Conservation (phyloP, 2,329 filamentous ascomycete species). For the Fusarium drepaniforme region DNA sequence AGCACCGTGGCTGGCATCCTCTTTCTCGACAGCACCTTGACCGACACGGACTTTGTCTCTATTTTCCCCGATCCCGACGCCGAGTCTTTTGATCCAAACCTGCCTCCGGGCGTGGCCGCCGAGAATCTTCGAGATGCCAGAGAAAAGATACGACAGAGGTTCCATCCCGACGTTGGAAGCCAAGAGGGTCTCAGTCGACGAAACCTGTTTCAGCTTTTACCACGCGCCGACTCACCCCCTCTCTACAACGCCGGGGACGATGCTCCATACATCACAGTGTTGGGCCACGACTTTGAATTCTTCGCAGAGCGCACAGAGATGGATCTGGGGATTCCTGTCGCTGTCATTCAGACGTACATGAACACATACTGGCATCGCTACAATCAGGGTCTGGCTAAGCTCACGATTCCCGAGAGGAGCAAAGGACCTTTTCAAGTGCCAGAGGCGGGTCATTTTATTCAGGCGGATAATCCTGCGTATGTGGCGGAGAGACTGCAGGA, state of each 20-base stretch:
- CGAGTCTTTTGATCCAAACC: slow-evolving; percentile 54
- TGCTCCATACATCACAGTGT: slow-evolving; percentile 35
- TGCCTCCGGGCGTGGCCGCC: slow-evolving; percentile 22
- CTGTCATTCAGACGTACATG: slow-evolving; percentile 61
- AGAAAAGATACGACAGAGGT: slow-evolving; percentile 19
- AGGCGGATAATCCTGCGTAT: slow-evolving; percentile 63
- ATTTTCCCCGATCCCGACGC: slow-evolving; percentile 68
- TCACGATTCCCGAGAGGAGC: slow-evolving; percentile 57
- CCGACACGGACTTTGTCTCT: slow-evolving; percentile 67
- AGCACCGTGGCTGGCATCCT: slow-evolving; percentile 59
- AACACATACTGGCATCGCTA: slow-evolving; percentile 67
- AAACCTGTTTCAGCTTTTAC: slow-evolving; percentile 35
- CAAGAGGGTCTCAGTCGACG: slow-evolving; percentile 35
- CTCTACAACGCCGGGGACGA: neutral
- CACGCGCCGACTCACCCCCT: slow-evolving; percentile 21
- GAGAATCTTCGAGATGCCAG: slow-evolving; percentile 24
- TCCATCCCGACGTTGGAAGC: slow-evolving; percentile 37
- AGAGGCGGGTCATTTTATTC: slow-evolving; percentile 52
- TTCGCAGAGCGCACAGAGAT: slow-evolving; percentile 24
- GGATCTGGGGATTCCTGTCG: slow-evolving; percentile 7
- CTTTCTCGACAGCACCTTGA: slow-evolving; percentile 69
- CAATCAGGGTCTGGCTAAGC: slow-evolving; percentile 61
- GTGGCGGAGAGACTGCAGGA: slow-evolving; percentile 47
- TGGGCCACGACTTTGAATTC: slow-evolving; percentile 39
- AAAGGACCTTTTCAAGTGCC: slow-evolving; percentile 33